phyloP scores from a whole-genome alignment of 1,284 basidiomycete genomes.

The Golubevia pallescens region DNA sequence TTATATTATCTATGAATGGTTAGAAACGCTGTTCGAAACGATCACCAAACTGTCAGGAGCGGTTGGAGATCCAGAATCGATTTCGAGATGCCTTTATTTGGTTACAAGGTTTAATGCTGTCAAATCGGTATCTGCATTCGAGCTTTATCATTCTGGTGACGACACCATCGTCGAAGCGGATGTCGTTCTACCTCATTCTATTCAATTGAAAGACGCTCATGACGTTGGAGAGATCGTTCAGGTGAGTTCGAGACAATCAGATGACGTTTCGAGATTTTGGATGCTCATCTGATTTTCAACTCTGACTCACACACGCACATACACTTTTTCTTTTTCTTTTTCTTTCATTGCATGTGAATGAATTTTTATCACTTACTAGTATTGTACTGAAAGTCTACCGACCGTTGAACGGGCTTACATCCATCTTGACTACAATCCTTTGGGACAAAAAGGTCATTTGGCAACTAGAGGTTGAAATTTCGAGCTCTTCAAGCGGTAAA shows the following conservation, averaged over 20 bases:
- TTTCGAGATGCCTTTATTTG: constrained; percentile 51
- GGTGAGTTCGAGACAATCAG: neutral
- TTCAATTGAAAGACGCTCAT: constrained; percentile 57
- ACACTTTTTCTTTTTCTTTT: neutral
- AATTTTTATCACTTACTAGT: constrained; percentile 40
- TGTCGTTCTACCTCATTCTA: constrained; percentile 46
- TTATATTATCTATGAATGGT: constrained; percentile 60
- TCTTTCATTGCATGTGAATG: neutral
- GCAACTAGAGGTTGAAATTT: too few relatives aligned
- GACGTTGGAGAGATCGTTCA: constrained; percentile 41
- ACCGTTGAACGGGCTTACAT: constrained; percentile 51
- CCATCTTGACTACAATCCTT: constrained; percentile 53
- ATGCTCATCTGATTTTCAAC: neutral
- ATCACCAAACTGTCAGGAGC: constrained; percentile 51
- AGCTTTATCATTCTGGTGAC: constrained; percentile 59
- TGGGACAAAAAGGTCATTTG: constrained; percentile 43
- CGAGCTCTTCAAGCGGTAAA: too few relatives aligned
- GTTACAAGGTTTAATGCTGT: constrained; percentile 53
- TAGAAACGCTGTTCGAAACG: constrained; percentile 47
- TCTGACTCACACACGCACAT: neutral
- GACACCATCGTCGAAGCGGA: constrained; percentile 58
- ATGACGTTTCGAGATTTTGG: neutral
- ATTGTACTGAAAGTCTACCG: constrained; percentile 41
- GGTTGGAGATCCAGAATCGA: constrained; percentile 37
- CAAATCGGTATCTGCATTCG: constrained; percentile 49